A percentile compares a stretch with the other conserved stretches of the same genome.
Conservation (phyloP, 1,284 basidiomycete genomes). For the Austroboletus rostrupii region DNA sequence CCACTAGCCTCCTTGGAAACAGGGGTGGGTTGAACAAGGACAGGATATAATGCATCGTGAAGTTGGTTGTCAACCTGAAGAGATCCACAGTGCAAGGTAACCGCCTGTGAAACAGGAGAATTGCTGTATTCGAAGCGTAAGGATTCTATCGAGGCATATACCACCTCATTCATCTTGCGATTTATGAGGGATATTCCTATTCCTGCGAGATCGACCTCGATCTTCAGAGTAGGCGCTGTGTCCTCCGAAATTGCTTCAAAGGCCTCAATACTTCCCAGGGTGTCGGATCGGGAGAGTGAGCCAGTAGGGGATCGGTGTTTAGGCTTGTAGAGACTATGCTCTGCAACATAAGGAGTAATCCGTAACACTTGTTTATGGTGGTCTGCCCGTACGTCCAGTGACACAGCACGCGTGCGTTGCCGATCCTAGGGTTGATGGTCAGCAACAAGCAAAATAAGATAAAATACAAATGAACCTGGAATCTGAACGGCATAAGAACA, state of each 20-base stretch:
- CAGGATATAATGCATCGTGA: conserved; percentile 93
- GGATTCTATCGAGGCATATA: conserved; percentile 81
- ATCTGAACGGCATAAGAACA: conserved; percentile 86
- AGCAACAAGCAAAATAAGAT: conserved; percentile 2
- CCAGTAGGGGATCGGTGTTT: conserved; percentile 47
- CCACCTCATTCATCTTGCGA: conserved; percentile 82
- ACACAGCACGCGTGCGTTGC: conserved; percentile 61
- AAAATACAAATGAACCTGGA: conserved; percentile 52
- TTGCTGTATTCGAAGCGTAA: conserved; percentile 87
- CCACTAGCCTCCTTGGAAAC: conserved; percentile 81
- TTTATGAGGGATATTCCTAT: conserved; percentile 94
- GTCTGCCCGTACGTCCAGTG: conserved; percentile 92
- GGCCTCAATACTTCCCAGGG: conserved; percentile 66
- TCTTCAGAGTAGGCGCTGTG: conserved; percentile 62
- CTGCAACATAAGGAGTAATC: conserved; percentile 85
- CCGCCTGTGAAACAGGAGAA: conserved; percentile 77
- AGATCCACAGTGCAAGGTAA: conserved; percentile 82
- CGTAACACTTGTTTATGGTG: conserved; percentile 83
- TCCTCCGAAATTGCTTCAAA: conserved; percentile 90
- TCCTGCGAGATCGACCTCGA: conserved; percentile 83
- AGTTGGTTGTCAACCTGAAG: conserved; percentile 98
- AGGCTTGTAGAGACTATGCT: conserved; percentile 87
- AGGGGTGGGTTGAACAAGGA: conserved; percentile 93
- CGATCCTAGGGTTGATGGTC: conserved; percentile 38
- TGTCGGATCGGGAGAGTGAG: conserved; percentile 61